Evolutionary conservation across 495 filamentous ascomycete genomes (phyloP), one percentile per base, ranked within the genome.

Genomic region (Podospora tetraspora): DNA sequence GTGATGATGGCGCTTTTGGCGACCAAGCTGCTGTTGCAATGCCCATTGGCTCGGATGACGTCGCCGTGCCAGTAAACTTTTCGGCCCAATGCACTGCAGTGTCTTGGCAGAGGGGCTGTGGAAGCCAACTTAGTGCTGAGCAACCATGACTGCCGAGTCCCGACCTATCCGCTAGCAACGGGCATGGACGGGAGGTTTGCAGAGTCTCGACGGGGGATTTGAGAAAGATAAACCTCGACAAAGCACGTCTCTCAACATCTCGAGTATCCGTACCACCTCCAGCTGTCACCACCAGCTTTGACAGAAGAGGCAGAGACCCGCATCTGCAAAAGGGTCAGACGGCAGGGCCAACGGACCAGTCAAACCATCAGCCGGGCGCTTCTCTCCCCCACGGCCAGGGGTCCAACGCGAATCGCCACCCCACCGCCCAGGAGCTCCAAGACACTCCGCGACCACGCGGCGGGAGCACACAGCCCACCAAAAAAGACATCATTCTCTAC

Each of bases 381-480:
- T 43, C 16, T 7, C 52, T 58, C 63, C 43, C 59, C 52, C 52
- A 19, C 19, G 23, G 8, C 23, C 22, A 65, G 66, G 69, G 66
- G 22, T 57, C 63, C 24, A 12, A 22, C 63, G 25, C 69, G 66
- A 71, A 68, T 71, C 27, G 66, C 37, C 5, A 27, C 34, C 34
- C 59, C 23, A 30, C 66, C 57, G 58, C 29, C 66, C 62, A 37
- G 57, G 58, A 61, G 6, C 37, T 43, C 63, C 64, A 70, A 71
- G 66, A 68, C 69, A 68, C n/a, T 32, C 29, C 21, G 30, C 65
- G 21, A 56, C 52, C 63, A 66, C 24, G 63, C 63, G 63, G 27
- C 63, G n/a, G n/a, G 63, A 12, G 24, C 63, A 59, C 65, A 56
- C 58, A 34, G 65, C 57, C 65, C 57, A 59, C 24, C 57, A 52